Evolutionary conservation across 108 stramenopile species (phyloP).

Genomic region (Cyclotella baltica): DNA sequence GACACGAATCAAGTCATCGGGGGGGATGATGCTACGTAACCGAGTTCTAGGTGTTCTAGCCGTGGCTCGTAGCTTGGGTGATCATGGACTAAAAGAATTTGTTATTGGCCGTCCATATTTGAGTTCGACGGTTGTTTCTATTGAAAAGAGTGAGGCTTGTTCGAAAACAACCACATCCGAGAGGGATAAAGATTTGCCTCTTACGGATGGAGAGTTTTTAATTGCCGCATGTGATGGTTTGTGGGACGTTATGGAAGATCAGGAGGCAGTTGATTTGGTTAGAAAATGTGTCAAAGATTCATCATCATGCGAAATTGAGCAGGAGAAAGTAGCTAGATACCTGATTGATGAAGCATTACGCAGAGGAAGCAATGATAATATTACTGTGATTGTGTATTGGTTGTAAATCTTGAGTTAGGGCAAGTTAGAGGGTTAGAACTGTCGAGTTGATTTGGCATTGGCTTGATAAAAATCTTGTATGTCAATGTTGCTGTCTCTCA

Average conservation of each 20-base stretch:
- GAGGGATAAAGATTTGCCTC: slow-evolving; percentile 7
- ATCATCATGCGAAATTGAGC: slow-evolving; percentile 27
- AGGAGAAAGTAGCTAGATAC: slow-evolving; percentile 52
- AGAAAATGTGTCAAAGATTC: slow-evolving; percentile 15
- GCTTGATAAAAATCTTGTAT: no score
- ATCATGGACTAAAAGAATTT: slow-evolving; percentile 90
- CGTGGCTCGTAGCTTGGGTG: slow-evolving; percentile 87
- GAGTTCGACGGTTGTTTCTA: slow-evolving; percentile 41
- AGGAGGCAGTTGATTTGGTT: slow-evolving; percentile 85
- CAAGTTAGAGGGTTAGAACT: not conserved
- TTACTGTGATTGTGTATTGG: slow-evolving; percentile 86
- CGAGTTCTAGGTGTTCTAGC: slow-evolving; percentile 91
- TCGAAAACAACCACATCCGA: not conserved
- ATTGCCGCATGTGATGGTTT: slow-evolving; percentile 92
- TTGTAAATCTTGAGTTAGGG: slow-evolving; percentile 37
- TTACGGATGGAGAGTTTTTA: slow-evolving; percentile 65
- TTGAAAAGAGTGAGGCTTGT: slow-evolving; percentile 11
- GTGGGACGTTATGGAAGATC: slow-evolving; percentile 91
- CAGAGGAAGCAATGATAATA: slow-evolving; percentile 83
- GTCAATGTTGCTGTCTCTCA: no score
- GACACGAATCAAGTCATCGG: slow-evolving; percentile 72
- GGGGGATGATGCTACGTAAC: slow-evolving; percentile 82
- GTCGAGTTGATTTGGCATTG: not conserved
- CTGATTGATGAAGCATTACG: slow-evolving; percentile 75
- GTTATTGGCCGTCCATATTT: slow-evolving; percentile 82